Evolutionary conservation across 257 asterid species (phyloP).

Genomic region (Solanum pimpinellifolium): DNA sequence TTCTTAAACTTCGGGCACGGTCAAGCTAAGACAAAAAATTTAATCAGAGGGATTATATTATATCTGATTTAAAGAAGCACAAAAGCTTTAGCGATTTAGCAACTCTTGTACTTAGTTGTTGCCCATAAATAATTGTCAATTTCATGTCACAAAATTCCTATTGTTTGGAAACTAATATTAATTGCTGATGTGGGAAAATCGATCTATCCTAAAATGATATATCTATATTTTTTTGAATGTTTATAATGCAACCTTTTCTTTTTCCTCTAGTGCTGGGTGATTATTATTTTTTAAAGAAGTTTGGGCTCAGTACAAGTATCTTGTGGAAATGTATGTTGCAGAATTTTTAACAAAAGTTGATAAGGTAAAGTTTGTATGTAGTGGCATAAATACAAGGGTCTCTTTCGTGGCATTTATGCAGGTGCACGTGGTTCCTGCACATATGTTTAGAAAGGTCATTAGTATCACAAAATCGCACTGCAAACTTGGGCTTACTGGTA

Average conservation of each 20-base stretch:
- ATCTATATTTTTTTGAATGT: neutral
- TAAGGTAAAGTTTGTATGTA: neutral
- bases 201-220: neutral
- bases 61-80: neutral
- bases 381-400: neutral
- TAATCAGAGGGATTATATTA: neutral
- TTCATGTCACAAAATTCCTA: neutral
- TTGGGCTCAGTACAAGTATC: neutral
- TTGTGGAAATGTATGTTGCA: neutral
- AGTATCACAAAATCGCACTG: constrained; percentile 94
- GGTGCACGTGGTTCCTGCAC: constrained; percentile 99
- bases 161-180: neutral
- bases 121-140: neutral
- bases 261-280: neutral
- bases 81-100: neutral
- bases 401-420: constrained; percentile 2
- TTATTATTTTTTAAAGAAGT: too few relatives aligned
- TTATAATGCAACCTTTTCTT: neutral
- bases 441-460: constrained; percentile 96
- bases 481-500: constrained; percentile 95
- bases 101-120: neutral
- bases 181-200: neutral
- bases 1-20: neutral
- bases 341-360: neutral
- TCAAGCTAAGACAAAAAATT: neutral